phyloP scores from a whole-genome alignment of 2,329 filamentous ascomycete species.

The Nemania serpens region DNA sequence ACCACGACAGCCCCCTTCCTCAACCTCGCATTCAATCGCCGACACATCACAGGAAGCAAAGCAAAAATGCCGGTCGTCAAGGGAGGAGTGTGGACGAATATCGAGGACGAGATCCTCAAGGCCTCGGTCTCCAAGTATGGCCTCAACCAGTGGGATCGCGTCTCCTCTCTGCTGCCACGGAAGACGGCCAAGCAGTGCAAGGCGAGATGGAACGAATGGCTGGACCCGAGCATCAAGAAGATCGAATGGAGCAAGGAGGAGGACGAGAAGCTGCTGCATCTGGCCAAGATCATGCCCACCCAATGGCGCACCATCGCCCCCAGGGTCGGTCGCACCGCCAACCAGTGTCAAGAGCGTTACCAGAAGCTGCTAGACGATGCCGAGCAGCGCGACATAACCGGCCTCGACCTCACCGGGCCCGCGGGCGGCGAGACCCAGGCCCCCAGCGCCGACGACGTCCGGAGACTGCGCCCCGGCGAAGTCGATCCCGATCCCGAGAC shows the following conservation, averaged over 20 bases:
- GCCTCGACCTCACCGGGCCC: slow-evolving; percentile 81
- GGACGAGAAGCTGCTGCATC: slow-evolving; percentile 93
- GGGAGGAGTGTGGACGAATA: slow-evolving; percentile 76
- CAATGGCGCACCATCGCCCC: slow-evolving; percentile 99
- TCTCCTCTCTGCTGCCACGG: slow-evolving; percentile 92
- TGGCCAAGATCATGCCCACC: slow-evolving; percentile 98
- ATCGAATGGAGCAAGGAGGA: slow-evolving; percentile 99
- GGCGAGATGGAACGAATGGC: slow-evolving; percentile 96
- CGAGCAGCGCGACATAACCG: slow-evolving; percentile 81
- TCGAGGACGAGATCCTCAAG: slow-evolving; percentile 96
- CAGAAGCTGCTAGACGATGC: slow-evolving; percentile 96
- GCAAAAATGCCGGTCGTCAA: slow-evolving; percentile 70
- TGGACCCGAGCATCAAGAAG: slow-evolving; percentile 97
- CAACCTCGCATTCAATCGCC: background rate
- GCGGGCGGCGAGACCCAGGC: slow-evolving; percentile 85
- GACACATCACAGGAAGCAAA: slow-evolving; percentile 1
- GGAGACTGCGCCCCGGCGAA: slow-evolving; percentile 86
- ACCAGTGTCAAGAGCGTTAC: slow-evolving; percentile 95
- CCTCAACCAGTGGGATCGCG: slow-evolving; percentile 96
- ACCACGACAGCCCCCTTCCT: background rate
- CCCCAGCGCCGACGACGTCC: slow-evolving; percentile 89
- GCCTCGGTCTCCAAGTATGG: slow-evolving; percentile 94
- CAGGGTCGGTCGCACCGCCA: slow-evolving; percentile 93
- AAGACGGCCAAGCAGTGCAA: slow-evolving; percentile 99
- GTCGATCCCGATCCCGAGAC: slow-evolving; percentile 97